These are phyloP conservation scores for Hypoxylon fuscum DNA, from an alignment of 495 filamentous ascomycete genomes.

Conservation along the genomic window DNA sequence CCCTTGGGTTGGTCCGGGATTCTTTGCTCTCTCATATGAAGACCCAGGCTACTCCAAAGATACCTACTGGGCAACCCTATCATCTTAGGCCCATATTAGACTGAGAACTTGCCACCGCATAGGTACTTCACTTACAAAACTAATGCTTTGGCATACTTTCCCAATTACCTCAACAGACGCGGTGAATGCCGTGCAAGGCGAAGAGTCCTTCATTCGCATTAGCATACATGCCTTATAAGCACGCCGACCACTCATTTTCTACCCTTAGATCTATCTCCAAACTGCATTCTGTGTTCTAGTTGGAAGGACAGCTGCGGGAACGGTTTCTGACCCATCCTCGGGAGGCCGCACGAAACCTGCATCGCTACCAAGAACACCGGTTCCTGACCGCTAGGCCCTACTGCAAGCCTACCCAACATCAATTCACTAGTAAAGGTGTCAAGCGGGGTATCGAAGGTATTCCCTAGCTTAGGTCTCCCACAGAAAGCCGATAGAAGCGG, in stretches of 20 bases:
- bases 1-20: neutral
- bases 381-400: slow-evolving; percentile 44
- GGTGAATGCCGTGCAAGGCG: neutral
- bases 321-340: slow-evolving; percentile 46
- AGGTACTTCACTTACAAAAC: neutral
- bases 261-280: slow-evolving; percentile 1
- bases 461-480: slow-evolving; percentile 31
- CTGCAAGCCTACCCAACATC: slow-evolving; percentile 47
- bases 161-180: slow-evolving; percentile 1
- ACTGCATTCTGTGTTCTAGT: slow-evolving; percentile 14
- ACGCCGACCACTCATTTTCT: slow-evolving; percentile 8
- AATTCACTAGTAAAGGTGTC: slow-evolving; percentile 17
- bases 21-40: neutral
- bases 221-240: slow-evolving; percentile 8
- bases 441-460: slow-evolving; percentile 40
- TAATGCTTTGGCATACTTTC: slow-evolving; percentile 1
- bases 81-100: neutral
- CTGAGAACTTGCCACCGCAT: slow-evolving; percentile 2
- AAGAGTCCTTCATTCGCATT: slow-evolving; percentile 8
- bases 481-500: slow-evolving; percentile 36
- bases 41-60: neutral
- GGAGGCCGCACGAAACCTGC: slow-evolving; percentile 45
- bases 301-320: slow-evolving; percentile 30
- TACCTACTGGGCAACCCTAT: neutral
- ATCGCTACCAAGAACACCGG: slow-evolving; percentile 44